A percentile compares a stretch with the other conserved stretches of the same genome.
Evolutionary conservation across 495 filamentous ascomycete genomes (phyloP).

Genomic region (Sabuloglossum arenarium): DNA sequence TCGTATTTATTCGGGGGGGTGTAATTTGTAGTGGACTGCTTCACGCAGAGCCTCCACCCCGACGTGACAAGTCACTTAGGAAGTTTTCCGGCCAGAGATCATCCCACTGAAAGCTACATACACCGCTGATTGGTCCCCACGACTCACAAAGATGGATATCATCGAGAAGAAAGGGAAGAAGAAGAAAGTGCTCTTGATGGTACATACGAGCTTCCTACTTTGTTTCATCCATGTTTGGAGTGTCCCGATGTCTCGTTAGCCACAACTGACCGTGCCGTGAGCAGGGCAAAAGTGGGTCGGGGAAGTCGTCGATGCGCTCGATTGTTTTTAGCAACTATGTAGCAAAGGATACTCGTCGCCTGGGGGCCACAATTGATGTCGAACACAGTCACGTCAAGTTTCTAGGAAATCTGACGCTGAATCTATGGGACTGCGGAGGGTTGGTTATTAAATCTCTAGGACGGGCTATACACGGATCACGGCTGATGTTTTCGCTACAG

Average conservation of each 20-base stretch:
- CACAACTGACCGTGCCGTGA: not conserved
- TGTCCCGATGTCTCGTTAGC: not conserved
- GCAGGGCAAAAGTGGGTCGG: constrained; percentile 85
- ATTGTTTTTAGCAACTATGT: constrained; percentile 98
- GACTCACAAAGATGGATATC: constrained; percentile 10
- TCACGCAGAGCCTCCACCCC: not conserved
- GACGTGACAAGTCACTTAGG: not conserved
- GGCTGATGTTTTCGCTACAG: constrained; percentile 22
- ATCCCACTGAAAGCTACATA: no score
- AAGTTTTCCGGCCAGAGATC: not conserved
- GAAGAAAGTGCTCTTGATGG: constrained; percentile 19
- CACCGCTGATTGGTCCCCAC: not conserved
- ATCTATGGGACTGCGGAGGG: constrained; percentile 97
- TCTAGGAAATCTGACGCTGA: constrained; percentile 87
- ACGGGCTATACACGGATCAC: not conserved
- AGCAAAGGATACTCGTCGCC: constrained; percentile 78
- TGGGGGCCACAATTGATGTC: constrained; percentile 97
- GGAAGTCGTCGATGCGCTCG: constrained; percentile 96
- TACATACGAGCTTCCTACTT: not conserved
- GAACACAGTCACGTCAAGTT: constrained; percentile 97
- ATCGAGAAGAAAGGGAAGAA: constrained; percentile 16
- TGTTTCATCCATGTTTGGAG: not conserved
- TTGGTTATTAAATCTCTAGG: constrained; percentile 18
- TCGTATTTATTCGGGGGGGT: no score
- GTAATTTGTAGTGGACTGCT: not conserved